These are phyloP conservation scores for Piromyces finnis DNA, from an alignment of 192 early-diverging fungal genomes.

Conservation along the genomic window DNA sequence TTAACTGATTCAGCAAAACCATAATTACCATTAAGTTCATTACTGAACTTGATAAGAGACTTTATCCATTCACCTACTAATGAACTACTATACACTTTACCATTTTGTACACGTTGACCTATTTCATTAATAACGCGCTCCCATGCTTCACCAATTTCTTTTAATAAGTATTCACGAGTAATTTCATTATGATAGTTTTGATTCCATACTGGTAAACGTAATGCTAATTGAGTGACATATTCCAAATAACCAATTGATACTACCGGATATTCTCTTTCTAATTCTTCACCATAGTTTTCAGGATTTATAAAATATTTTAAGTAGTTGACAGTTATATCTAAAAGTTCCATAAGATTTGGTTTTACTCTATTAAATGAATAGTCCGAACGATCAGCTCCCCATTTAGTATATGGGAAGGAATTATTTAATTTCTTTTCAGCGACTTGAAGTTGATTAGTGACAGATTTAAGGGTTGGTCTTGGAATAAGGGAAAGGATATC, in stretches of 20 bases:
- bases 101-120: conserved; percentile 46
- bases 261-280: conserved; percentile 61
- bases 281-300: conserved; percentile 46
- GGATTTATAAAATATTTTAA: conserved; percentile 23
- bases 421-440: conserved; percentile 53
- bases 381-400: conserved; percentile 56
- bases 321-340: conserved; percentile 21
- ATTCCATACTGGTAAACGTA: conserved; percentile 70
- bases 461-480: conserved; percentile 66
- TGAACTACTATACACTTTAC: conserved; percentile 61
- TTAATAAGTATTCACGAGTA: conserved; percentile 42
- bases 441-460: conserved; percentile 34
- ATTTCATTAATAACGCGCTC: conserved; percentile 55
- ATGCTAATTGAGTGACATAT: conserved; percentile 45
- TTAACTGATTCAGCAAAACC: conserved; percentile 36
- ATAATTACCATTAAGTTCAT: conserved; percentile 23
- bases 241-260: conserved; percentile 66
- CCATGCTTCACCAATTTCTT: conserved; percentile 56
- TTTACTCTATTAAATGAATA: conserved; percentile 80
- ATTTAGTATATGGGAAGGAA: conserved; percentile 73
- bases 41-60: conserved; percentile 46
- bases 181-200: conserved; percentile 44
- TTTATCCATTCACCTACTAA: conserved; percentile 72
- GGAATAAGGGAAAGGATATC: conserved; percentile 60
- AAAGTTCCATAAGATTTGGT: conserved; percentile 51